Evolutionary conservation across 768 basidiomycete genomes (phyloP).

Genomic region (Cyclocybe cylindracea): DNA sequence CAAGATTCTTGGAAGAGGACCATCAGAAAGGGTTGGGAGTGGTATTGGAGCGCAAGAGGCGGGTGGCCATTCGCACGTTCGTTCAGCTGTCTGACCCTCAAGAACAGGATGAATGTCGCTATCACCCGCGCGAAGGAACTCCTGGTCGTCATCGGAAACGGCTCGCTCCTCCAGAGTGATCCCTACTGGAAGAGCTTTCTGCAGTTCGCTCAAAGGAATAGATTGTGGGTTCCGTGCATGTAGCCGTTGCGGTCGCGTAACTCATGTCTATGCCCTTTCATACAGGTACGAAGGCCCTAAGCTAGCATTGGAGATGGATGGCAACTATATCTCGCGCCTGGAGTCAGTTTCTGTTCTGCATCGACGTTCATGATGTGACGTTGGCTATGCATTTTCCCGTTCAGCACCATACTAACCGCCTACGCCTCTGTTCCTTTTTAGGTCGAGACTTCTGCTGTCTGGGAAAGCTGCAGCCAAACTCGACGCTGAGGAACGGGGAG

Average conservation of each 20-base stretch:
- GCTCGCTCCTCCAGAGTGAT: constrained; percentile 39
- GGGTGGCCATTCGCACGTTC: constrained; percentile 5
- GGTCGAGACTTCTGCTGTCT: constrained; percentile 18
- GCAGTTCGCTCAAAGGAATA: constrained; percentile 47
- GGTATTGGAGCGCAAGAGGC: constrained; percentile 49
- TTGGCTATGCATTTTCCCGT: background rate
- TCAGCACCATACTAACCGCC: constrained; percentile 6
- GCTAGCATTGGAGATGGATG: constrained; percentile 43
- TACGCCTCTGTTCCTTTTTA: constrained; percentile 4
- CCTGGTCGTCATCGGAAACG: constrained; percentile 51
- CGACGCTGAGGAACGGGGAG: constrained; percentile 27
- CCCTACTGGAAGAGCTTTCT: constrained; percentile 54
- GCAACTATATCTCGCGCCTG: constrained; percentile 48
- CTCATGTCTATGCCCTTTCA: constrained; percentile 1
- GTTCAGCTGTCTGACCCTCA: background rate
- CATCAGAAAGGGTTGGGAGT: constrained; percentile 44
- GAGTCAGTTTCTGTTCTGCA: constrained; percentile 34
- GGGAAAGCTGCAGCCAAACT: constrained; percentile 10
- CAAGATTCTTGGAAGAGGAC: constrained; percentile 50
- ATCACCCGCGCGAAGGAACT: constrained; percentile 57
- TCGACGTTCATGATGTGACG: background rate
- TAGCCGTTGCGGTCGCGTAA: background rate
- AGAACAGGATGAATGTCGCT: constrained; percentile 50
- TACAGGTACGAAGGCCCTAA: constrained; percentile 45
- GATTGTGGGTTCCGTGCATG: constrained; percentile 33